Conservation (phyloP, 2,329 filamentous ascomycete genomes). For the Apiospora aurea region DNA sequence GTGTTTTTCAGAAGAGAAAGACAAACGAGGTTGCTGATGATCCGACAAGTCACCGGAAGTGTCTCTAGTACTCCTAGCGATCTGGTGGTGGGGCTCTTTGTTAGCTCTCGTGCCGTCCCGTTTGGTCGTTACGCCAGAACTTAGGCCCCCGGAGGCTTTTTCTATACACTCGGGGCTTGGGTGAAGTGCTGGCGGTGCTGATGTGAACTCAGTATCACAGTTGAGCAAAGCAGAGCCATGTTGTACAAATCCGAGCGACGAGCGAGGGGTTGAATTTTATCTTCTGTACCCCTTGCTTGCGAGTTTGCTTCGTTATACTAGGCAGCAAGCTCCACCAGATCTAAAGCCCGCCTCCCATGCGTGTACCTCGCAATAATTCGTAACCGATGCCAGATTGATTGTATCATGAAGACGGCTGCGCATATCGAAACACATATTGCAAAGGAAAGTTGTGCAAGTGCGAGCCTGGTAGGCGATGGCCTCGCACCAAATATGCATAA, state of each 20-base stretch:
- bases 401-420: background rate
- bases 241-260: background rate
- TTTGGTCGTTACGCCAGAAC: conserved; percentile 2
- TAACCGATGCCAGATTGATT: too few relatives aligned
- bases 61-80: background rate
- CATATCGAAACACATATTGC: background rate
- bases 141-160: background rate
- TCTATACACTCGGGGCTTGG: background rate
- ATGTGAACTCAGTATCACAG: background rate
- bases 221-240: background rate
- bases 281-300: conserved; percentile 1
- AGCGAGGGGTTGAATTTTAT: background rate
- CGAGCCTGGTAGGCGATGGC: too few relatives aligned
- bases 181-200: background rate
- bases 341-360: background rate
- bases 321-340: too few relatives aligned
- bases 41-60: background rate
- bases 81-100: background rate
- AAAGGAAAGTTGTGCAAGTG: too few relatives aligned
- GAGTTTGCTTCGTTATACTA: background rate
- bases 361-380: background rate
- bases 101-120: background rate
- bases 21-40: background rate
- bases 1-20: background rate
- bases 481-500: too few relatives aligned